Base-by-base conservation (phyloP, 2,329 filamentous ascomycete genomes). In the Chaetomium sp. region DNA sequence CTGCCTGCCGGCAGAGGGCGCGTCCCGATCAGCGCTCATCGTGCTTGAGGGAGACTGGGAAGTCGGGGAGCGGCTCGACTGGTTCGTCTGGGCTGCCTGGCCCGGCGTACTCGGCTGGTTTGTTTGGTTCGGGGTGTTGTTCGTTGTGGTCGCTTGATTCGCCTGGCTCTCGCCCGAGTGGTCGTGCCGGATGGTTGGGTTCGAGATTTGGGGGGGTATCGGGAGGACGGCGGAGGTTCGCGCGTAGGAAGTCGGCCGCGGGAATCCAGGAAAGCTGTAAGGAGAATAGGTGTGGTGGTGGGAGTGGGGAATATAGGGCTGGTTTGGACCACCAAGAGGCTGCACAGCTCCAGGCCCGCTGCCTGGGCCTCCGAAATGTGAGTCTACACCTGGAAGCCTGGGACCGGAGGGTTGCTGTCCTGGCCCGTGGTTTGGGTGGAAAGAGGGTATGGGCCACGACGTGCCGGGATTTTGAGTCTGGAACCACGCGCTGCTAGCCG, bases 311-410 rank as follows among this genome's bases (percentile, higher is more conserved):
- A 36, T 32, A 19, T 46, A 46, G 10, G 48, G 52, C 47, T 46
- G 55, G 54, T 19, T 56, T 38, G 54, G 49, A 10, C 32, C 6
- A 5, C 52, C 32, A 36, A n/a, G 19, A 33, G 55, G 53, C 53
- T 48, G 56, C 49, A 52, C 58, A 54, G 48, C 8, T 10, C 50
- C 43, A 32, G 44, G 32, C 11, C 54, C 54, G 41, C 38, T 40
- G 27, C 45, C 40, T 3, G 42, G 36, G 38, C 35, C 44, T 36
- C 50, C 47, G n/a, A 59, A 55, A 11, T 51, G 43, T 7, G 42
- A 19, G 14, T 56, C 57, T 11, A 51, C 6, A 40, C 19, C 34
- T 27, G 49, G 35, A 9, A 46, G 45, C 14, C 56, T 49, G 5
- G 41, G 5, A 10, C 54, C 46, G 14, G 54, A 38, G 27, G n/a